These are phyloP conservation scores for Oxytropis ochrocephala DNA, from an alignment of 306 rosid genomes.

Conservation along the genomic window DNA sequence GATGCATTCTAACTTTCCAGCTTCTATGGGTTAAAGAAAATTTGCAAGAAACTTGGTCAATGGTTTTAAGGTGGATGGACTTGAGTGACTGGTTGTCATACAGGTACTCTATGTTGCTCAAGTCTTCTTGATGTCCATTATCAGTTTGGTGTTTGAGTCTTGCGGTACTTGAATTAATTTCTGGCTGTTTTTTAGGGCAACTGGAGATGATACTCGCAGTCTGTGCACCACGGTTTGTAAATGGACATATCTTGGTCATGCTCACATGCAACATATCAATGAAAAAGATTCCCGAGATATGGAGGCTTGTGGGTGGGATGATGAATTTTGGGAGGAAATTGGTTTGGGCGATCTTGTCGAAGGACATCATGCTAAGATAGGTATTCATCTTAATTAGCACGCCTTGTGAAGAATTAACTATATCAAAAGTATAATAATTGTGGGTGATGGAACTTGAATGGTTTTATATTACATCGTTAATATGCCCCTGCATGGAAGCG, in stretches of 20 bases:
- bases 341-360: constrained; percentile 93
- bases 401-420: background rate
- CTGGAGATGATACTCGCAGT: constrained; percentile 95
- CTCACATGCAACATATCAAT: constrained; percentile 73
- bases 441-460: background rate
- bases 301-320: constrained; percentile 99
- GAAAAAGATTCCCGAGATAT: constrained; percentile 69
- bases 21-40: constrained; percentile 99
- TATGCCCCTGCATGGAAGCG: background rate
- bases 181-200: constrained; percentile 55
- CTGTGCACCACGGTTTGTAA: constrained; percentile 95
- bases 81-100: constrained; percentile 98
- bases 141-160: constrained; percentile 19
- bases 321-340: constrained; percentile 98
- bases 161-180: constrained; percentile 17
- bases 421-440: constrained; percentile 5
- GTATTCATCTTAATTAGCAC: constrained; percentile 30
- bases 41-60: constrained; percentile 85
- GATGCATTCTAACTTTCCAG: constrained; percentile 41
- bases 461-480: background rate
- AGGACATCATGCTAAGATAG: constrained; percentile 97
- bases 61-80: constrained; percentile 99
- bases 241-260: constrained; percentile 99
- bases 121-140: constrained; percentile 10
- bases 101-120: constrained; percentile 46